Evolutionary conservation across 306 rosid genomes (phyloP), one percentile per base, ranked within the genome.

Genomic region (Trifolium repens): DNA sequence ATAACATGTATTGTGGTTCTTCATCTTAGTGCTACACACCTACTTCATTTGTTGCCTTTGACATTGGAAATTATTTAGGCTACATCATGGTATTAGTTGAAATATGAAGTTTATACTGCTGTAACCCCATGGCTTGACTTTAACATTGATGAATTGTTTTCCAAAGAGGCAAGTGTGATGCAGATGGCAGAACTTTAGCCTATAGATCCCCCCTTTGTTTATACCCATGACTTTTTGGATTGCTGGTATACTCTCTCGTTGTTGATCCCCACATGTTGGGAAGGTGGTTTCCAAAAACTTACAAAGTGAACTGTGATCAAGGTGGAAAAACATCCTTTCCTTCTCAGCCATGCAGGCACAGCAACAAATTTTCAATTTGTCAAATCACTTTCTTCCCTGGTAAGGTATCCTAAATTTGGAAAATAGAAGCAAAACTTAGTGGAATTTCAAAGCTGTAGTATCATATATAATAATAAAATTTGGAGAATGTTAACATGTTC

Each of bases 121-220:
- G 93, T 90, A 17, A 94, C 90, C 71, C 94, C 94, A 53, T 85
- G 90, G 79, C 81, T 94, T 67, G 97, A 91, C 76, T 80, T 88
- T 85, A 89, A 94, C 87, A 68, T 86, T 52, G 97, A 91, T 22
- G 97, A 87, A 77, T 75, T 91, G 63, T 84, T 91, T 72, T 70
- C 85, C 43, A 91, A 90, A 91, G 97, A 90, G 94, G 94, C 89
- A 82, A 74, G 57, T 1, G 12, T 73, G 64, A 44, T 39, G 66
- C 15, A 11, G 0, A 9, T 42, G 13, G 24, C 65, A 82, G 13
- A 77, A 19, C 15, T 49, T 15, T 13, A 27, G 27, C 24, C 11
- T 60, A 39, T 43, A 66, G 11, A 15, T 14, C 15, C 13, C 44
- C 0, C 26, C 17, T 61, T 34, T 22, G 24, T 22, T 22, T 22